Evolutionary conservation across 345 rosid genomes (phyloP).

Genomic region (Rhizophora apiculata): DNA sequence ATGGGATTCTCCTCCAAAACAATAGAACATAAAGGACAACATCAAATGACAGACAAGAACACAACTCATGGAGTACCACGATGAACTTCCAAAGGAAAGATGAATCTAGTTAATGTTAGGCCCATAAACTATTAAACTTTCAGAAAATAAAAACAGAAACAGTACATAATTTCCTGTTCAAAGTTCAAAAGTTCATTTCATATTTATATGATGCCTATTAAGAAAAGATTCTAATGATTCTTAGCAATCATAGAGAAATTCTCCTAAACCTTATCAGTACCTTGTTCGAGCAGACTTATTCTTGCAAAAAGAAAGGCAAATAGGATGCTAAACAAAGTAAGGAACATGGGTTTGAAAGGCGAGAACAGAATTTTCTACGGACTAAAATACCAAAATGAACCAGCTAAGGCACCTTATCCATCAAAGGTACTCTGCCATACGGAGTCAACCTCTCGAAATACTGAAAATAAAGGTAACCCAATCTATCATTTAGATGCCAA

Average conservation of each 20-base stretch:
- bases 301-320: neutral
- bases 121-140: neutral
- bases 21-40: constrained; percentile 16
- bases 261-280: constrained; percentile 1
- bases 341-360: constrained; percentile 6
- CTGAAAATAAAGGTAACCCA: constrained; percentile 76
- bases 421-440: constrained; percentile 89
- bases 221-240: constrained; percentile 27
- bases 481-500: constrained; percentile 61
- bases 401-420: constrained; percentile 78
- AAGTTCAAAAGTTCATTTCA: constrained; percentile 33
- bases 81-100: constrained; percentile 7
- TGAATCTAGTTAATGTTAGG: constrained; percentile 9
- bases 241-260: constrained; percentile 13
- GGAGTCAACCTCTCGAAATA: constrained; percentile 93
- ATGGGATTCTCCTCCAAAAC: constrained; percentile 15
- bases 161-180: constrained; percentile 17
- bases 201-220: constrained; percentile 39
- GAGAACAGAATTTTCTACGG: neutral
- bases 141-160: constrained; percentile 4
- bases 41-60: constrained; percentile 11
- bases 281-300: constrained; percentile 7
- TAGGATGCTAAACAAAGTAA: neutral
- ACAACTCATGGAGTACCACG: constrained; percentile 18
- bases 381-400: neutral